A percentile compares a stretch with the other conserved stretches of the same genome.
Evolutionary conservation across 78 protist genomes (phyloP).

Genomic region (Emiliania huxleyi): DNA sequence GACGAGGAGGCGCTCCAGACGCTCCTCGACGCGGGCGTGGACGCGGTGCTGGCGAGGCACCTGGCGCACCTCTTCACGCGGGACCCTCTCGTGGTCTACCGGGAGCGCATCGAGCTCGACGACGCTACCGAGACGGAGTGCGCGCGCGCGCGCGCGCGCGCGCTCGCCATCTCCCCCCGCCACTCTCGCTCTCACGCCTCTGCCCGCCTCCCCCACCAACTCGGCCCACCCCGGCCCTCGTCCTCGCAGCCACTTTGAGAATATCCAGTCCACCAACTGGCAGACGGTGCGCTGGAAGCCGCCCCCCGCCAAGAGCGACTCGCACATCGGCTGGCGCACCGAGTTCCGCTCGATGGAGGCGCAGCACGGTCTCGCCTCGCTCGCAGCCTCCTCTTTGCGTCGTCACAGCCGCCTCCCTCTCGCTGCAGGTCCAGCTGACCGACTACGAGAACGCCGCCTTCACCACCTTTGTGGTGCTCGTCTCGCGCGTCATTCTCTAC

Average conservation of each 20-base stretch:
- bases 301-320: conserved; percentile 75
- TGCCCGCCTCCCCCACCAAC: too few relatives aligned
- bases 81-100: conserved; percentile 93
- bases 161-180: too few relatives aligned
- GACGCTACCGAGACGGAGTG: not conserved
- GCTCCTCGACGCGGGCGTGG: conserved; percentile 70
- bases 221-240: too few relatives aligned
- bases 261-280: conserved; percentile 91
- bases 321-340: conserved; percentile 90
- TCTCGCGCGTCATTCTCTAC: conserved; percentile 77
- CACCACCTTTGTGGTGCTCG: conserved; percentile 72
- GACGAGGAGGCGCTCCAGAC: conserved; percentile 45
- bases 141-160: too few relatives aligned
- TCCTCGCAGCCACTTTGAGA: conserved; percentile 92
- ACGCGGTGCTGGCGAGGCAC: too few relatives aligned
- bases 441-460: conserved; percentile 97
- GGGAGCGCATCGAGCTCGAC: conserved; percentile 45
- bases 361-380: too few relatives aligned
- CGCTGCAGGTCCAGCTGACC: conserved; percentile 81
- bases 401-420: too few relatives aligned
- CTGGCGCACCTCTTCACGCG: too few relatives aligned
- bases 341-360: conserved; percentile 83
- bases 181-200: too few relatives aligned
- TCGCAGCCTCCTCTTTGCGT: too few relatives aligned
- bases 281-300: conserved; percentile 87